Percentiles rank a stretch among this genome's conserved stretches.
phyloP scores from a whole-genome alignment of 371 early-diverging fungal genomes.

The Saksenaea oblongispora region DNA sequence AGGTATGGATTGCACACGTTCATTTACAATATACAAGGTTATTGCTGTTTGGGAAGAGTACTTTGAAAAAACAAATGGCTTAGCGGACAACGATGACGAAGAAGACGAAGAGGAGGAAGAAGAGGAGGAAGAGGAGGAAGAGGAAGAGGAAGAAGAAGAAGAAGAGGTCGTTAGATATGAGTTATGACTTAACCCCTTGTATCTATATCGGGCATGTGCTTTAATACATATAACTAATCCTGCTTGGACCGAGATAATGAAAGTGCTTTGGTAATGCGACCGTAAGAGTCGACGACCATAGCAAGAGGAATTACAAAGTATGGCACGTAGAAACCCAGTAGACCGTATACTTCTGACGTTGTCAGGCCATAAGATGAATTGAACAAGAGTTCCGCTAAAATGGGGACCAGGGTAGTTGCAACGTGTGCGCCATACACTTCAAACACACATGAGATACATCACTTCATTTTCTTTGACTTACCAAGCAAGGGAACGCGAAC shows the following conservation, averaged over 20 bases:
- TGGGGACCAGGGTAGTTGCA: constrained; percentile 60
- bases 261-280: constrained; percentile 17
- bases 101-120: constrained; percentile 17
- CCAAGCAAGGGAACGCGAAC: constrained; percentile 49
- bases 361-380: constrained; percentile 36
- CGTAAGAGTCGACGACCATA: constrained; percentile 50
- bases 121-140: neutral
- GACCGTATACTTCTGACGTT: constrained; percentile 30
- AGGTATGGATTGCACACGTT: neutral
- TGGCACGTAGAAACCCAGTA: constrained; percentile 55
- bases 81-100: constrained; percentile 17
- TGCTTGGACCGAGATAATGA: neutral
- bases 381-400: constrained; percentile 47
- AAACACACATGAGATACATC: neutral
- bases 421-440: constrained; percentile 64
- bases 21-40: constrained; percentile 26
- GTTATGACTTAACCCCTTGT: neutral
- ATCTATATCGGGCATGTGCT: neutral
- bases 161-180: too few relatives aligned
- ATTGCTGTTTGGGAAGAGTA: constrained; percentile 74
- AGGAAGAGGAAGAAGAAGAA: neutral
- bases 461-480: constrained; percentile 14
- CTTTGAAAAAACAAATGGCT: constrained; percentile 49
- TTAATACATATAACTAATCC: neutral
- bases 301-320: constrained; percentile 59